These are phyloP conservation scores for Fomitopsis schrenkii DNA, from an alignment of 1,284 basidiomycete genomes.

Conservation along the genomic window DNA sequence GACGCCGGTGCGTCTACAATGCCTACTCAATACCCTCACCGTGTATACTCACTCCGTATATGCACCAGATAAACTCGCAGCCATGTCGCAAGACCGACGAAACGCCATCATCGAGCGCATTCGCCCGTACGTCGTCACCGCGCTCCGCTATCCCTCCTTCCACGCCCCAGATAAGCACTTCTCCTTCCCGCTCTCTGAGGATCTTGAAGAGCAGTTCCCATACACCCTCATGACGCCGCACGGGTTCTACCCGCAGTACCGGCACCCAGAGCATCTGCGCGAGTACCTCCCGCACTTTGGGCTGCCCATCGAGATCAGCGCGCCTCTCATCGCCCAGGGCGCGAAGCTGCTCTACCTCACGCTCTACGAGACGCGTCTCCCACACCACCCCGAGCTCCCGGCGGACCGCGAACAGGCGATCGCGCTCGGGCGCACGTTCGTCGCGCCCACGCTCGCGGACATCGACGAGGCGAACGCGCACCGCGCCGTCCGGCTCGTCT, in stretches of 20 bases:
- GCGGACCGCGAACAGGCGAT: slow-evolving; percentile 39
- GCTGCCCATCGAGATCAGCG: slow-evolving; percentile 32
- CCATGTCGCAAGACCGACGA: slow-evolving; percentile 36
- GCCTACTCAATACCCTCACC: slow-evolving; percentile 2
- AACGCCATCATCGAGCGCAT: slow-evolving; percentile 45
- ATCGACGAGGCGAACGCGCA: slow-evolving; percentile 52
- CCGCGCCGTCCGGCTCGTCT: slow-evolving; percentile 28
- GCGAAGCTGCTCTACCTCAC: slow-evolving; percentile 64
- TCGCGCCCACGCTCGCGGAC: slow-evolving; percentile 54
- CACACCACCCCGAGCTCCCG: slow-evolving; percentile 42
- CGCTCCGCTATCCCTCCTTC: slow-evolving; percentile 47
- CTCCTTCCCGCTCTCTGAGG: slow-evolving; percentile 40
- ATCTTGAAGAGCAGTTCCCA: slow-evolving; percentile 19
- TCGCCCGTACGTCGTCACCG: slow-evolving; percentile 49
- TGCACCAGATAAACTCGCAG: slow-evolving; percentile 41
- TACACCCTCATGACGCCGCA: slow-evolving; percentile 46
- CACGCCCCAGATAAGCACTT: slow-evolving; percentile 60
- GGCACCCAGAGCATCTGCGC: slow-evolving; percentile 25
- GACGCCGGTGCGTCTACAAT: slow-evolving; percentile 36
- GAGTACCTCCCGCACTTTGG: slow-evolving; percentile 36
- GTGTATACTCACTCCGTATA: background rate
- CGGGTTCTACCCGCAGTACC: slow-evolving; percentile 56
- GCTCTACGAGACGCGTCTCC: slow-evolving; percentile 48
- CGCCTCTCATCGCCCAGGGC: slow-evolving; percentile 49
- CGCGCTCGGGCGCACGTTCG: slow-evolving; percentile 20